A percentile compares a stretch with the other conserved stretches of the same genome.
These are phyloP conservation scores for Pseudocercospora pini-densiflorae DNA, from an alignment of 2,329 filamentous ascomycete genomes.

Conservation along the genomic window DNA sequence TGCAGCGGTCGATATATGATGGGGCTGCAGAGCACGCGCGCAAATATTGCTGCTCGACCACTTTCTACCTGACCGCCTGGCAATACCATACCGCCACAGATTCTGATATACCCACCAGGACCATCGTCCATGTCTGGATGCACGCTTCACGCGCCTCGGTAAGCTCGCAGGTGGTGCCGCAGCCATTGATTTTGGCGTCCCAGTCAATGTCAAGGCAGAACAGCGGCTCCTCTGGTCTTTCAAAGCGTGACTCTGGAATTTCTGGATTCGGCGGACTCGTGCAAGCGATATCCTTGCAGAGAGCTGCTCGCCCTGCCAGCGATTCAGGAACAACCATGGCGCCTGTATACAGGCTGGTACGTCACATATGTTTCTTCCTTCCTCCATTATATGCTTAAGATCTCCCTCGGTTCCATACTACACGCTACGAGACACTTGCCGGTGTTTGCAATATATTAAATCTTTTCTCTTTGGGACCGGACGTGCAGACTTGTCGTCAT, in stretches of 20 bases:
- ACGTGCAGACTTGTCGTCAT: conserved; percentile 1
- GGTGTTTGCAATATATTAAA: background rate
- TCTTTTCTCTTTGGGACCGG: background rate
- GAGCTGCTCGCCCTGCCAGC: conserved; percentile 18
- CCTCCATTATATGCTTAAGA: conserved; percentile 3
- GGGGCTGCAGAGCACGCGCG: conserved; percentile 5
- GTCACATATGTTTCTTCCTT: conserved; percentile 15
- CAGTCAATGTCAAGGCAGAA: conserved; percentile 25
- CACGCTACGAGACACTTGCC: background rate
- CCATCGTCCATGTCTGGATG: conserved; percentile 18
- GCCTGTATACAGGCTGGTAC: conserved; percentile 33
- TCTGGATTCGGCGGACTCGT: conserved; percentile 22
- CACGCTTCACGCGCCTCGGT: conserved; percentile 26
- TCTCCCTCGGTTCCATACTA: background rate
- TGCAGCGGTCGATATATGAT: conserved; percentile 9
- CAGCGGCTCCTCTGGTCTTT: conserved; percentile 21
- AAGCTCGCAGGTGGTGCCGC: conserved; percentile 28
- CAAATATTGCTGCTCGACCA: background rate
- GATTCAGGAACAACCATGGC: conserved; percentile 27
- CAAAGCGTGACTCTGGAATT: conserved; percentile 30
- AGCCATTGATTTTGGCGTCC: conserved; percentile 29
- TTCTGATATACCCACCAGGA: background rate
- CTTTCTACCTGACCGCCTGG: background rate
- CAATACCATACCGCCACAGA: background rate
- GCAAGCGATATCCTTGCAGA: conserved; percentile 26